A percentile compares a stretch with the other conserved stretches of the same genome.
Conservation (phyloP, 2,329 filamentous ascomycete genomes). For the Cercospora zeina region DNA sequence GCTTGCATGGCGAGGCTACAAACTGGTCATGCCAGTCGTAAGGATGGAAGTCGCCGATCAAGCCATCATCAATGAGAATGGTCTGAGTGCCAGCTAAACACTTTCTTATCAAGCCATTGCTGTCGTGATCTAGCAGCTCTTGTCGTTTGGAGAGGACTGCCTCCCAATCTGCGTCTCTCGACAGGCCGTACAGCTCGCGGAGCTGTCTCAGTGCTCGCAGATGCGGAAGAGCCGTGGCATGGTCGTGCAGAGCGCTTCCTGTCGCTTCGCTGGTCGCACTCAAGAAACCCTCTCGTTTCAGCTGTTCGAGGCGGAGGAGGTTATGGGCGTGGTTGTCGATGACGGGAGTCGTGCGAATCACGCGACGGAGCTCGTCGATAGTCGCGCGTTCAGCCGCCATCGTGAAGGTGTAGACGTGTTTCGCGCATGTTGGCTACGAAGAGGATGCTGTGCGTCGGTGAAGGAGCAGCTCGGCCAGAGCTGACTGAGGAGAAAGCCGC, state of each 20-base stretch:
- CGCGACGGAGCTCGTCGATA: slow-evolving; percentile 32
- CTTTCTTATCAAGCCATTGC: slow-evolving; percentile 58
- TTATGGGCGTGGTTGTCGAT: slow-evolving; percentile 75
- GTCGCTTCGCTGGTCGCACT: slow-evolving; percentile 72
- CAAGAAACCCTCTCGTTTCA: slow-evolving; percentile 56
- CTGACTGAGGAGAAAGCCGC: not conserved
- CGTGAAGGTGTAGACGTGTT: not conserved
- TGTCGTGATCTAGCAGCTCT: slow-evolving; percentile 48
- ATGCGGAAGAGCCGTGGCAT: slow-evolving; percentile 64
- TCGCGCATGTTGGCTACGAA: not conserved
- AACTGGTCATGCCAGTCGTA: slow-evolving; percentile 68
- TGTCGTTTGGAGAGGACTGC: slow-evolving; percentile 54
- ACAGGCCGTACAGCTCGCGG: slow-evolving; percentile 62
- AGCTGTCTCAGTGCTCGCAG: slow-evolving; percentile 70
- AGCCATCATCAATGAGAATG: slow-evolving; percentile 75
- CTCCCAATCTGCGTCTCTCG: slow-evolving; percentile 59
- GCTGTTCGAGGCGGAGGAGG: slow-evolving; percentile 57
- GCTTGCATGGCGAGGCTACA: slow-evolving; percentile 63
- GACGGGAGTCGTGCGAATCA: slow-evolving; percentile 52
- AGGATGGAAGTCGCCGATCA: slow-evolving; percentile 60
- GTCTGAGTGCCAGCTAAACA: slow-evolving; percentile 73
- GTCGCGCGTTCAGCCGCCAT: slow-evolving; percentile 14
- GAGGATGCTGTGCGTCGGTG: not conserved
- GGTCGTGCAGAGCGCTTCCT: slow-evolving; percentile 64
- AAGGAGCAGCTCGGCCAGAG: not conserved